These are phyloP conservation scores for Apophysomyces trapeziformis DNA, from an alignment of 371 early-diverging fungal species.

Conservation along the genomic window DNA sequence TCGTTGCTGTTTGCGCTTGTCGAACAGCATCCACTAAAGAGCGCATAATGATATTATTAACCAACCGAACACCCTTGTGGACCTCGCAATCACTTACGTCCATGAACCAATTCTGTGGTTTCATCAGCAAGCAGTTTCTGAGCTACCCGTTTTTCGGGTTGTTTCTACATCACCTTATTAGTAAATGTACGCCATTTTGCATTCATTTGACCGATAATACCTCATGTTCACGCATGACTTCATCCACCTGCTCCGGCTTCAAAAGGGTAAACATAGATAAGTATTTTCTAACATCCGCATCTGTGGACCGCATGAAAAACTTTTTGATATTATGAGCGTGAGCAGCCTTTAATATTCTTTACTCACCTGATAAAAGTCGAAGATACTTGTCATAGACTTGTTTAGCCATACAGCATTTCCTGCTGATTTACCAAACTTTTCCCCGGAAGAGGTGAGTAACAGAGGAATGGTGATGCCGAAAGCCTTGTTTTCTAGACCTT, in stretches of 20 bases:
- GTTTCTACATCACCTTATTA: slow-evolving; percentile 25
- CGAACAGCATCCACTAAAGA: slow-evolving; percentile 58
- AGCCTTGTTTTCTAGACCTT: slow-evolving; percentile 43
- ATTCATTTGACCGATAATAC: slow-evolving; percentile 26
- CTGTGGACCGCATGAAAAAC: slow-evolving; percentile 86
- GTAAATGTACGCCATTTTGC: not conserved
- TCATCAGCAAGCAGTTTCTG: slow-evolving; percentile 82
- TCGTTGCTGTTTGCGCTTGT: slow-evolving; percentile 70
- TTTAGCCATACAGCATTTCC: slow-evolving; percentile 97
- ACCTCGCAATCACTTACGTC: slow-evolving; percentile 49
- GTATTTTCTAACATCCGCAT: slow-evolving; percentile 77
- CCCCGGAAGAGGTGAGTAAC: slow-evolving; percentile 83
- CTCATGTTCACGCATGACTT: slow-evolving; percentile 67
- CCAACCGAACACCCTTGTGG: not conserved
- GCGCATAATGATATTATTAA: not conserved
- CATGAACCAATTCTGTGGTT: slow-evolving; percentile 91
- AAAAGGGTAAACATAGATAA: slow-evolving; percentile 85
- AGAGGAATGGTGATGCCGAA: slow-evolving; percentile 92
- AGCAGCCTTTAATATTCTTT: not conserved
- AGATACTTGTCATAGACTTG: slow-evolving; percentile 74
- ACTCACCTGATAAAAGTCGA: slow-evolving; percentile 89
- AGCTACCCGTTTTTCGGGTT: slow-evolving; percentile 72
- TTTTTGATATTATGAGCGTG: slow-evolving; percentile 18
- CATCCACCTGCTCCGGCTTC: slow-evolving; percentile 56
- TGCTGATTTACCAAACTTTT: slow-evolving; percentile 96